Percentiles rank a stretch among this genome's conserved stretches.
Evolutionary conservation across 108 stramenopile genomes (phyloP).

Genomic region (Halocafeteria seosinensis): DNA sequence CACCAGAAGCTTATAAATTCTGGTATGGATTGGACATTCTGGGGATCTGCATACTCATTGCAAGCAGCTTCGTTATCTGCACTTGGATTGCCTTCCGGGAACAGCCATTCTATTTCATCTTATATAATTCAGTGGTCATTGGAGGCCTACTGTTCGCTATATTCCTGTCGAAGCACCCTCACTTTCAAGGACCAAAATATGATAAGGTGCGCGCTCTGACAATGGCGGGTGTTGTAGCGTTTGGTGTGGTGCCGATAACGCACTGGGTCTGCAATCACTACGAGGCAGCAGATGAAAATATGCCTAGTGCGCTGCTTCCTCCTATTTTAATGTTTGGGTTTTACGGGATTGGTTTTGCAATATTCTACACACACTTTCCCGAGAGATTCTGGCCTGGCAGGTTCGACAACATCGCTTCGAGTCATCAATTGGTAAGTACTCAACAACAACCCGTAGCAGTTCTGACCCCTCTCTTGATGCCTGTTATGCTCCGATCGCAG

Average conservation of each 20-base stretch:
- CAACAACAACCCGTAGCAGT: too few species aligned
- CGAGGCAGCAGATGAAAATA: not conserved
- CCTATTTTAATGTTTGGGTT: not conserved
- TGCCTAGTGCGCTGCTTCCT: not conserved
- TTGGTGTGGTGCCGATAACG: not conserved
- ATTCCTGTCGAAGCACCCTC: not conserved
- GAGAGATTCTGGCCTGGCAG: not conserved
- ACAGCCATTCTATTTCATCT: too few species aligned
- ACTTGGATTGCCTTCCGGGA: not conserved
- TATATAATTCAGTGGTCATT: too few species aligned
- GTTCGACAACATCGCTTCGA: not conserved
- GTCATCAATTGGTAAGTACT: not conserved
- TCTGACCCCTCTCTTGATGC: too few species aligned
- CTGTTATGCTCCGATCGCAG: too few species aligned
- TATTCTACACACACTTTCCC: not conserved
- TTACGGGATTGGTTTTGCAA: not conserved
- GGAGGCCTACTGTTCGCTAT: not conserved
- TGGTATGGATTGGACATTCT: not conserved
- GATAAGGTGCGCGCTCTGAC: not conserved
- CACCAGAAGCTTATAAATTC: too few species aligned
- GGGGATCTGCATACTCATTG: not conserved
- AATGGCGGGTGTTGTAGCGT: not conserved
- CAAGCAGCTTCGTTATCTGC: not conserved
- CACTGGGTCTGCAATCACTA: too few species aligned
- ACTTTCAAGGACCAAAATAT: not conserved